Base-by-base conservation (phyloP, 257 asterid genomes). In the Verbascum thapsus region DNA sequence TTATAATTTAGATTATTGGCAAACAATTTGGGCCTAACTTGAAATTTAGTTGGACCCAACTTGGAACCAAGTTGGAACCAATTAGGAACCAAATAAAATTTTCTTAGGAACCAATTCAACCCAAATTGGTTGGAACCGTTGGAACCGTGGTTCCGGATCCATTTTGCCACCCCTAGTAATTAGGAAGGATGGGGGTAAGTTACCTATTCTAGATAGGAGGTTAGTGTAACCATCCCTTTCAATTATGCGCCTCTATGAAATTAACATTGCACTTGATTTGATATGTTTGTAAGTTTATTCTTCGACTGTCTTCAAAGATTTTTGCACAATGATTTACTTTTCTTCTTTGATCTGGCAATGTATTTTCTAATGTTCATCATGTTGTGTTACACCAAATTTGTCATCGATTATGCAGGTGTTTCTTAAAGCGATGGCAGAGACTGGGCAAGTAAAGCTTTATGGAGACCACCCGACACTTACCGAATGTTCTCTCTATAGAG, bases 371-470 rank as follows among this genome's bases (percentile, higher is more conserved):
- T 26, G 48, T 16, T 48, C 20, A 35, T 63, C 58, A 45, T 51
- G 58, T 32, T 66, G 26, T 11, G 4, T 10, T 34, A 11, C 39
- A 19, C 49, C 38, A 35, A 47, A 39, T 34, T 64, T 10, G 12
- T 19, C 19, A 23, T 72, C 11, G 12, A 11, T 69, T 70, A 34
- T 63, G 42, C 77, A 91, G 98, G 98, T 91, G 67, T 91, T 91
- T 71, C 91, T 91, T 22, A 91, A 91, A 79, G 98, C 98, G 45
- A 91, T 91, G 98, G 96, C 98, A 30, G 95, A 91, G 80, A 88
- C 91, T 3, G 98, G 98, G 68, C 91, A 91, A 70, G 51, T 91
- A 71, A 81, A 88, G 80, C 98, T 91, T 63, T 91, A 91, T 50
- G 98, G 96, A 61, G 95, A 91, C 15, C 75, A 79, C 18, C 98